These are phyloP conservation scores for Erythrophleum fordii DNA, from an alignment of 306 rosid genomes.

Conservation along the genomic window DNA sequence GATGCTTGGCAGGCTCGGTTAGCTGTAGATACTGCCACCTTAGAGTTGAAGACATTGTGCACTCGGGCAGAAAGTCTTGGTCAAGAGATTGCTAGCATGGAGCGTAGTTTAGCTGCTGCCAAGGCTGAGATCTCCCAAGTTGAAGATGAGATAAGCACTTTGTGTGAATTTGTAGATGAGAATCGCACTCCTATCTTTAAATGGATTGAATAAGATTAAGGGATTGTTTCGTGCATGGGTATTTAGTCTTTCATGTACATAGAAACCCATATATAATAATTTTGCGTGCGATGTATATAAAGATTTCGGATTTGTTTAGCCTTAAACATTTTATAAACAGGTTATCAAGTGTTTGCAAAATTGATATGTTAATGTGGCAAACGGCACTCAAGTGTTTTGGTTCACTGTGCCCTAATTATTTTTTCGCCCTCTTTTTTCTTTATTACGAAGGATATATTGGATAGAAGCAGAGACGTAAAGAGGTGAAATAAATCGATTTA, in stretches of 20 bases:
- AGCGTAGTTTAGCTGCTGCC: neutral
- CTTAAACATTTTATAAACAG: neutral
- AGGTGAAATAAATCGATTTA: neutral
- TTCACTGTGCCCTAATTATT: neutral
- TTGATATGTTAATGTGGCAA: neutral
- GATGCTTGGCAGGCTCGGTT: neutral
- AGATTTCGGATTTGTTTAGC: neutral
- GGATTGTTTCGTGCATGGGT: neutral
- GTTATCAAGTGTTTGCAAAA: neutral
- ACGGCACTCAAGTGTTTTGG: neutral
- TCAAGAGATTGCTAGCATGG: neutral
- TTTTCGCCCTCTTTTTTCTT: too few relatives aligned
- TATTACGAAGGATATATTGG: neutral
- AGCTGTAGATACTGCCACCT: neutral
- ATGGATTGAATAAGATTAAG: neutral
- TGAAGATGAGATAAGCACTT: neutral
- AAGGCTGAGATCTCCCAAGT: neutral
- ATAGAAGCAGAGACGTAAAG: too few relatives aligned
- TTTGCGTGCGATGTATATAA: neutral
- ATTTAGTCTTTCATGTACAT: neutral
- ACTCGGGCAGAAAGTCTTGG: neutral
- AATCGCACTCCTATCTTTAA: neutral
- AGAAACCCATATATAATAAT: neutral
- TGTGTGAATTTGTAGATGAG: conserved; percentile 1
- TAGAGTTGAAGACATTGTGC: neutral